phyloP scores from a whole-genome alignment of 2,329 filamentous ascomycete species.

The Fusarium robinianum region DNA sequence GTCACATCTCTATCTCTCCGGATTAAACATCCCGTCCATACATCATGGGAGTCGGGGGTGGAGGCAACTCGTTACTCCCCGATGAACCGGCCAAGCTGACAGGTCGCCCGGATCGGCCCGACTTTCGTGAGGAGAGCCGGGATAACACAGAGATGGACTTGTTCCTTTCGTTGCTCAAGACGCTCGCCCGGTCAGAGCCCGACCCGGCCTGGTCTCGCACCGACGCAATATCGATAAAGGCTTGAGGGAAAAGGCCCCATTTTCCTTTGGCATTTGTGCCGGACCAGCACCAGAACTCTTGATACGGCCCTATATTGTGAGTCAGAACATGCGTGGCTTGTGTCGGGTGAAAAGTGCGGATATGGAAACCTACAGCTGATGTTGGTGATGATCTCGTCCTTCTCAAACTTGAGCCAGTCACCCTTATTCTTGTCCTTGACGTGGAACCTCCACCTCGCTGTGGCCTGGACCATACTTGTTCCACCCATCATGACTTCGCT shows the following conservation, averaged over 20 bases:
- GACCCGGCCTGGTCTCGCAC: slow-evolving; percentile 44
- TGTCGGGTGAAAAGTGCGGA: not conserved
- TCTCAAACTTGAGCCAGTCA: slow-evolving; percentile 65
- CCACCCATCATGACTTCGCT: slow-evolving; percentile 53
- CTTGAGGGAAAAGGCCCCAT: slow-evolving; percentile 58
- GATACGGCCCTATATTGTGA: slow-evolving; percentile 45
- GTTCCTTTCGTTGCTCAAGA: slow-evolving; percentile 43
- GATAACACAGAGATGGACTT: slow-evolving; percentile 42
- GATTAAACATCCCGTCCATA: slow-evolving; percentile 6
- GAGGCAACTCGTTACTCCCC: slow-evolving; percentile 38
- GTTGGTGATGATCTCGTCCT: slow-evolving; percentile 69
- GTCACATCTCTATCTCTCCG: slow-evolving; percentile 11
- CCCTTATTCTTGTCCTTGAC: slow-evolving; percentile 47
- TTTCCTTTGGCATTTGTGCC: slow-evolving; percentile 57
- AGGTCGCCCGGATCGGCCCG: slow-evolving; percentile 36
- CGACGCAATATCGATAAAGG: slow-evolving; percentile 52
- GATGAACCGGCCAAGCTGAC: slow-evolving; percentile 42
- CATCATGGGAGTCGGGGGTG: slow-evolving; percentile 24
- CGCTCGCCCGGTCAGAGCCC: slow-evolving; percentile 38
- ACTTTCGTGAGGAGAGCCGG: slow-evolving; percentile 42
- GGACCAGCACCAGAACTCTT: slow-evolving; percentile 61
- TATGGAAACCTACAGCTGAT: slow-evolving; percentile 55
- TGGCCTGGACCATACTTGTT: slow-evolving; percentile 53
- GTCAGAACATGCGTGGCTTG: slow-evolving; percentile 11
- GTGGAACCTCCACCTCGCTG: slow-evolving; percentile 58